These are phyloP conservation scores for Aspergillus alliaceus DNA, from an alignment of 2,329 filamentous ascomycete genomes.

Conservation along the genomic window DNA sequence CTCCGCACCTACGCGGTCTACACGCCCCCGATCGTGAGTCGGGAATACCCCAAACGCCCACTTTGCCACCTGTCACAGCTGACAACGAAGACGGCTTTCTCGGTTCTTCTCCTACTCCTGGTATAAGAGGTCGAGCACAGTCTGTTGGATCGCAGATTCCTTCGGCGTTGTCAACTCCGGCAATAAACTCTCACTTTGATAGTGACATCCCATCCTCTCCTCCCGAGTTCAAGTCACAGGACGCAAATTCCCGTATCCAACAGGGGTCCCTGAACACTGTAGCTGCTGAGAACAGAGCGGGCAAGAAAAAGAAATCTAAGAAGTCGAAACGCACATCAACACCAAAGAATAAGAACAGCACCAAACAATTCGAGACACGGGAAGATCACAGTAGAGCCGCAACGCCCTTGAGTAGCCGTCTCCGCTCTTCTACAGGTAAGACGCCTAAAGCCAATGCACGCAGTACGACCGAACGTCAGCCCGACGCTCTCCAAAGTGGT, in stretches of 20 bases:
- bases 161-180: constrained; percentile 35
- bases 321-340: constrained; percentile 12
- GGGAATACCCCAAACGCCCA: constrained; percentile 43
- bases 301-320: constrained; percentile 14
- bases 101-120: constrained; percentile 55
- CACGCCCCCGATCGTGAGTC: constrained; percentile 22
- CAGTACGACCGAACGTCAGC: neutral
- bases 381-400: neutral
- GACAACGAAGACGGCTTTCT: constrained; percentile 48
- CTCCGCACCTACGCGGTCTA: constrained; percentile 28
- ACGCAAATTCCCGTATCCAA: constrained; percentile 21
- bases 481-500: constrained; percentile 6
- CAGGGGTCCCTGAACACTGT: neutral
- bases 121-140: constrained; percentile 35
- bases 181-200: constrained; percentile 18
- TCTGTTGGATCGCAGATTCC: constrained; percentile 29
- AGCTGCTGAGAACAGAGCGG: constrained; percentile 8
- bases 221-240: constrained; percentile 27
- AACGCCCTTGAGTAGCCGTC: constrained; percentile 17
- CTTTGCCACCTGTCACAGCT: constrained; percentile 35
- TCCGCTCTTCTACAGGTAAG: constrained; percentile 27
- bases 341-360: constrained; percentile 3
- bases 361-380: neutral
- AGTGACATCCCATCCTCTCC: constrained; percentile 38
- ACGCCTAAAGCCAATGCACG: constrained; percentile 5